Percentiles rank a stretch among this genome's conserved stretches.
phyloP scores from a whole-genome alignment of 768 basidiomycete species.

The Lyophyllum semitale region DNA sequence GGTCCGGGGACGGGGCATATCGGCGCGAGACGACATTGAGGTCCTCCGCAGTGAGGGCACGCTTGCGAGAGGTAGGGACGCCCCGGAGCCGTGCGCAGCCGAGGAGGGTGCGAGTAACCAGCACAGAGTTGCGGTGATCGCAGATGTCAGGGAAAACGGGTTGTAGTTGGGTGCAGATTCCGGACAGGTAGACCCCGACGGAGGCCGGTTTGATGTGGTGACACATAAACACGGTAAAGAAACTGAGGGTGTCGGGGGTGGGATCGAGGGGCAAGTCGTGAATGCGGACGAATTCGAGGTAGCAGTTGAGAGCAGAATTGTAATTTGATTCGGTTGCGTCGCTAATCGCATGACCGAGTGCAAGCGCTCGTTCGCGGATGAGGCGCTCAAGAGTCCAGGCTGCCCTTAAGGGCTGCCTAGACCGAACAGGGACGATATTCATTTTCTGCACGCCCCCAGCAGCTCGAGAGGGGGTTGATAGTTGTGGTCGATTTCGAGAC shows the following conservation, averaged over 20 bases:
- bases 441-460: slow-evolving; percentile 26
- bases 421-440: slow-evolving; percentile 16
- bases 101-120: slow-evolving; percentile 25
- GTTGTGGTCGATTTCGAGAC: not conserved
- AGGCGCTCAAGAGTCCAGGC: slow-evolving; percentile 30
- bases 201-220: slow-evolving; percentile 37
- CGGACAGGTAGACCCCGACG: slow-evolving; percentile 37
- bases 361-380: not conserved
- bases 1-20: not conserved
- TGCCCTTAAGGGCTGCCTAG: slow-evolving; percentile 25
- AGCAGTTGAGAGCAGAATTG: slow-evolving; percentile 27
- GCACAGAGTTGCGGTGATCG: slow-evolving; percentile 1
- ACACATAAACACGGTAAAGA: slow-evolving; percentile 35
- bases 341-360: slow-evolving; percentile 24
- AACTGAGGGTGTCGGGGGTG: slow-evolving; percentile 36
- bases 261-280: slow-evolving; percentile 38
- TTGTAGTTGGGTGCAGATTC: slow-evolving; percentile 35
- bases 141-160: slow-evolving; percentile 29
- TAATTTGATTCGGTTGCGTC: slow-evolving; percentile 22
- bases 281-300: slow-evolving; percentile 30
- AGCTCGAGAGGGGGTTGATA: slow-evolving; percentile 22
- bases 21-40: no score
- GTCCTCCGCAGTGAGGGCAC: not conserved
- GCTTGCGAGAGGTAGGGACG: not conserved
- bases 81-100: slow-evolving; percentile 14